phyloP scores from a whole-genome alignment of 2,329 filamentous ascomycete species.

The Fusarium praegraminearum region DNA sequence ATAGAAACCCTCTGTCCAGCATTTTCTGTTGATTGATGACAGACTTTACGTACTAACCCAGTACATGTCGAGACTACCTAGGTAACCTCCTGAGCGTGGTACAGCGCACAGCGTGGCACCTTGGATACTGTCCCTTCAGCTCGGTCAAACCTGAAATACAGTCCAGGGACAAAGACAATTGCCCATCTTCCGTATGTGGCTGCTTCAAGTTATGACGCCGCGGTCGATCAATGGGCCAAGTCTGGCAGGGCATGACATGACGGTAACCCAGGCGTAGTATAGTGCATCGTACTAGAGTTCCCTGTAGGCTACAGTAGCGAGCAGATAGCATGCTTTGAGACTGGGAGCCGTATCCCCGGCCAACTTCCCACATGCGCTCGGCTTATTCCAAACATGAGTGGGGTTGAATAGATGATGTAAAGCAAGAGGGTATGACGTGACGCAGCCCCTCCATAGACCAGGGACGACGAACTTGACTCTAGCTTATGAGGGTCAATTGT shows the following conservation, averaged over 20 bases:
- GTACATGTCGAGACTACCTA: neutral
- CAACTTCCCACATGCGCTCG: conserved; percentile 13
- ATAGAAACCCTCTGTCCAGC: neutral
- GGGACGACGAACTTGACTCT: neutral
- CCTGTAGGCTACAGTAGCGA: neutral
- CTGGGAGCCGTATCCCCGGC: neutral
- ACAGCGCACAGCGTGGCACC: neutral
- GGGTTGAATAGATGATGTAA: conserved; percentile 35
- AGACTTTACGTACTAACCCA: neutral
- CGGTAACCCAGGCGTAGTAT: neutral
- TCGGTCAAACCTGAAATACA: neutral
- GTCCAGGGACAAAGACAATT: conserved; percentile 15
- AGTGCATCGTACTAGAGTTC: neutral
- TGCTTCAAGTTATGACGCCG: conserved; percentile 35
- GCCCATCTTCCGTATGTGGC: conserved; percentile 26
- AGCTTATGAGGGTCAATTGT: neutral
- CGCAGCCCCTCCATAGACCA: conserved; percentile 1
- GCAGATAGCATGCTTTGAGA: neutral
- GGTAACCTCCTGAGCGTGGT: neutral
- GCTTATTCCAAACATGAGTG: neutral
- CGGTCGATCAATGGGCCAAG: conserved; percentile 23
- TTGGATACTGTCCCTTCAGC: neutral
- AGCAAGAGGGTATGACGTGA: conserved; percentile 35
- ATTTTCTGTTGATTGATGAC: neutral
- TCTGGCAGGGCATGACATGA: conserved; percentile 4